These are phyloP conservation scores for Pseudozyma flocculosa DNA, from an alignment of 1,284 basidiomycete genomes.

Conservation along the genomic window DNA sequence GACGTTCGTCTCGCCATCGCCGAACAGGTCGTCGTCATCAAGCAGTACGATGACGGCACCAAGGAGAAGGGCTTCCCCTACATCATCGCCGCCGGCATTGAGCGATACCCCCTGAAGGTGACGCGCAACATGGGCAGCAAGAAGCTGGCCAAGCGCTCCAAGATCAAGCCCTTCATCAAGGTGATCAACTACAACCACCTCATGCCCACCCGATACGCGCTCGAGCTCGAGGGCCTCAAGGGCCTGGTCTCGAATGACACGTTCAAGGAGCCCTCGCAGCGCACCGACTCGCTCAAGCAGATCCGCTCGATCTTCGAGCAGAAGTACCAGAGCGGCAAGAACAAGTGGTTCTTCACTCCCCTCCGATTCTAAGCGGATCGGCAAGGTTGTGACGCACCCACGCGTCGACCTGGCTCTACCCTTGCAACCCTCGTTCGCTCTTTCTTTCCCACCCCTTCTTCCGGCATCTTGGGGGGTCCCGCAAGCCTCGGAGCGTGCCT, in stretches of 20 bases:
- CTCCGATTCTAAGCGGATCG: constrained; percentile 51
- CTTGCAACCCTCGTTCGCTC: too few relatives aligned
- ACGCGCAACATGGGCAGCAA: constrained; percentile 57
- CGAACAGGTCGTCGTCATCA: constrained; percentile 57
- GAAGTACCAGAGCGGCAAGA: constrained; percentile 58
- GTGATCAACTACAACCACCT: constrained; percentile 59
- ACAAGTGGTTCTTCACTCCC: constrained; percentile 58
- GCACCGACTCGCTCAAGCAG: constrained; percentile 57
- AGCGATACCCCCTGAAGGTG: constrained; percentile 58
- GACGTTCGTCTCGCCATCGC: too few relatives aligned
- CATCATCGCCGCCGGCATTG: constrained; percentile 56
- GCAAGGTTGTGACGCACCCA: too few relatives aligned
- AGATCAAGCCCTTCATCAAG: constrained; percentile 59
- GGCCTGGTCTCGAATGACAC: constrained; percentile 54
- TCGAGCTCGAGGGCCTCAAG: constrained; percentile 58
- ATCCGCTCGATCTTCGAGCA: constrained; percentile 58
- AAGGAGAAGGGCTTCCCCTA: constrained; percentile 57
- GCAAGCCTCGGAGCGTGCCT: too few relatives aligned
- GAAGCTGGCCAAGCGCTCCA: constrained; percentile 57
- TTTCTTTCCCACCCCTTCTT: too few relatives aligned
- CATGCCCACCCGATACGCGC: constrained; percentile 58
- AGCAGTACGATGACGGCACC: constrained; percentile 58
- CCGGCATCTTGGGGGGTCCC: too few relatives aligned
- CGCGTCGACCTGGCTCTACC: too few relatives aligned
- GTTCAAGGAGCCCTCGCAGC: constrained; percentile 57